These are phyloP conservation scores for Stachybotrys chartarum DNA, from an alignment of 2,329 filamentous ascomycete genomes.

Conservation along the genomic window DNA sequence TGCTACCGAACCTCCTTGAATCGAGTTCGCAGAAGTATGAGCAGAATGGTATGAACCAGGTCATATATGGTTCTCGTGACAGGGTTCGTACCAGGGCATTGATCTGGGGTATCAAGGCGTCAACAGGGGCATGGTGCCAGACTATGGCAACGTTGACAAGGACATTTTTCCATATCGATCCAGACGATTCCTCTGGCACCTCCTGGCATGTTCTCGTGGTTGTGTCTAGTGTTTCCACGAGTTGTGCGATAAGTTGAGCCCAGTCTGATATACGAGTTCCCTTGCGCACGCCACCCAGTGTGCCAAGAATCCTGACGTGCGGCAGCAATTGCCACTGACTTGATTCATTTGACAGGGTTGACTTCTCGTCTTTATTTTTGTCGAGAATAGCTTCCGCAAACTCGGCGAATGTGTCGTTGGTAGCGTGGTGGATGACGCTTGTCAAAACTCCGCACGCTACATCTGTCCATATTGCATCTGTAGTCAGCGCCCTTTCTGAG, in stretches of 20 bases:
- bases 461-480: conserved; percentile 48
- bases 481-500: conserved; percentile 39
- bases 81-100: conserved; percentile 58
- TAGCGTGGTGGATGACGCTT: conserved; percentile 77
- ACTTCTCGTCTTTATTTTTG: conserved; percentile 29
- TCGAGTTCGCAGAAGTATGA: conserved; percentile 72
- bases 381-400: conserved; percentile 57
- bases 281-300: conserved; percentile 71
- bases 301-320: conserved; percentile 55
- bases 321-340: conserved; percentile 34
- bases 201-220: conserved; percentile 32
- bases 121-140: conserved; percentile 71
- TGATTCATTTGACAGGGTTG: conserved; percentile 15
- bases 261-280: conserved; percentile 70
- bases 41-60: conserved; percentile 79
- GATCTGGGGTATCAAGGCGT: conserved; percentile 66
- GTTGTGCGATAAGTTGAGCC: conserved; percentile 52
- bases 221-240: conserved; percentile 44
- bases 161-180: conserved; percentile 48
- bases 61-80: conserved; percentile 56
- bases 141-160: conserved; percentile 57
- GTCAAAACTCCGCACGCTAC: conserved; percentile 71
- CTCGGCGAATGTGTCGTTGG: conserved; percentile 62
- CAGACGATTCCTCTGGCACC: conserved; percentile 25
- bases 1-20: conserved; percentile 63